Base-by-base conservation (phyloP, 1,284 basidiomycete genomes). In the Marasmius tenuissimus region DNA sequence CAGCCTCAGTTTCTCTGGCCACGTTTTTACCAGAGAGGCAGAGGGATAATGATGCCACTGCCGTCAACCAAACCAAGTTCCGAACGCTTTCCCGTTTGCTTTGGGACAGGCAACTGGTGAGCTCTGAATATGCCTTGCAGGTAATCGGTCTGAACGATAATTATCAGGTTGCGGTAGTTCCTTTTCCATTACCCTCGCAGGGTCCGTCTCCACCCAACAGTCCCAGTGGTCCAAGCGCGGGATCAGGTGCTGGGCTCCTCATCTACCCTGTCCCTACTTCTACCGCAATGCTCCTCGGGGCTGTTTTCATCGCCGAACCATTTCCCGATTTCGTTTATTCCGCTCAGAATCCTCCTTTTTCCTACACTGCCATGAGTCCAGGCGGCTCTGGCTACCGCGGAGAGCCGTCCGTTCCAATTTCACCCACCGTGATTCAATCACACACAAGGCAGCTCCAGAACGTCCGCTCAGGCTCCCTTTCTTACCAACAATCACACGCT, bases 11-110 rank as follows among this genome's bases (percentile, higher is more conserved):
- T 84, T 27, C 76, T 83, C 61, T 86, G 81, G 51, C 58, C 72
- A 85, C 85, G 57, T 84, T 89, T 72, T 83, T 88, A 78, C 81
- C 87, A 10, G 83, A 86, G 68, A 79, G 81, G 40, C 77, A 85
- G 53, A 73, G 81, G 39, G 81, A 86, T 62, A 72, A 79, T 20
- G 75, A 79, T 38, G 70, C 72, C 47, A 78, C 81, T 67, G 74
- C 75, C 57, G 76, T 78, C 59, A 89, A 88, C 68, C 75, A 81
- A 67, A 72, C 78, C 42, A 76, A 75, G 59, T 89, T 88, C 69
- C 80, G 83, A 60, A 76, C 80, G 37, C 73, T 89, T 62, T 81
- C 85, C 18, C 73, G 78, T 20, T 72, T 81, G 37, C 72, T 88
- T 27, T 78, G 77, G 59, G 82, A 86, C 61, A 78, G 78, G 63